Conservation (phyloP, 768 basidiomycete genomes). For the Lactarius deliciosus region DNA sequence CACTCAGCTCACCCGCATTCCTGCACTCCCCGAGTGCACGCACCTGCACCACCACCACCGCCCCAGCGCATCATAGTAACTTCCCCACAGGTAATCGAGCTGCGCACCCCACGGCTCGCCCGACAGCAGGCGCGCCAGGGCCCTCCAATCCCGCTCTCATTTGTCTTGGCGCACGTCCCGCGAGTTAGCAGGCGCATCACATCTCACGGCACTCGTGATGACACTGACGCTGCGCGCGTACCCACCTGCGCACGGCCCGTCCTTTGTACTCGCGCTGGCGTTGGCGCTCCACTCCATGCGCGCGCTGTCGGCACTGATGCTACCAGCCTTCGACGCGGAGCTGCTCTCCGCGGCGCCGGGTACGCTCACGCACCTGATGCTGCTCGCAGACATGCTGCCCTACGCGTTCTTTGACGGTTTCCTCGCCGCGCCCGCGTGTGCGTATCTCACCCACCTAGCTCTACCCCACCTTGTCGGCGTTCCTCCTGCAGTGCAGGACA, state of each 20-base stretch:
- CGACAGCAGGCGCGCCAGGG: constrained; percentile 3
- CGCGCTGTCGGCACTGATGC: constrained; percentile 31
- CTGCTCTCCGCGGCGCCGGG: too few species aligned
- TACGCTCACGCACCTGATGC: too few species aligned
- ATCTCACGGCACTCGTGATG: constrained; percentile 33
- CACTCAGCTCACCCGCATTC: constrained; percentile 21
- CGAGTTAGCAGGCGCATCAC: constrained; percentile 31
- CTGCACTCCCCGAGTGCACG: neutral
- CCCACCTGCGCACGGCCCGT: constrained; percentile 5
- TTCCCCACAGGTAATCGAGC: neutral
- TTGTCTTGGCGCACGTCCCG: too few species aligned
- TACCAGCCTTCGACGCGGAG: too few species aligned
- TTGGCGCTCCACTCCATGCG: constrained; percentile 38
- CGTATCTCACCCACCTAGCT: constrained; percentile 23
- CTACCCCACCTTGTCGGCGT: constrained; percentile 21
- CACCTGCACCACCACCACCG: neutral
- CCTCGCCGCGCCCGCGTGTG: constrained; percentile 32
- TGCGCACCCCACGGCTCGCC: constrained; percentile 2
- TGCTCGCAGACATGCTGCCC: constrained; percentile 33
- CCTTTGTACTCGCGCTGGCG: constrained; percentile 31
- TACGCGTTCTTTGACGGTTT: constrained; percentile 32
- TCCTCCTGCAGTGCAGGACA: constrained; percentile 20
- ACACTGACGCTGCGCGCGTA: constrained; percentile 28
- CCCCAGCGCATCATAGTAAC: neutral
- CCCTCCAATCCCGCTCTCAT: constrained; percentile 12